Evolutionary conservation across 164 flowering plant genomes (phyloP).

Genomic region (Pachysandra terminalis): DNA sequence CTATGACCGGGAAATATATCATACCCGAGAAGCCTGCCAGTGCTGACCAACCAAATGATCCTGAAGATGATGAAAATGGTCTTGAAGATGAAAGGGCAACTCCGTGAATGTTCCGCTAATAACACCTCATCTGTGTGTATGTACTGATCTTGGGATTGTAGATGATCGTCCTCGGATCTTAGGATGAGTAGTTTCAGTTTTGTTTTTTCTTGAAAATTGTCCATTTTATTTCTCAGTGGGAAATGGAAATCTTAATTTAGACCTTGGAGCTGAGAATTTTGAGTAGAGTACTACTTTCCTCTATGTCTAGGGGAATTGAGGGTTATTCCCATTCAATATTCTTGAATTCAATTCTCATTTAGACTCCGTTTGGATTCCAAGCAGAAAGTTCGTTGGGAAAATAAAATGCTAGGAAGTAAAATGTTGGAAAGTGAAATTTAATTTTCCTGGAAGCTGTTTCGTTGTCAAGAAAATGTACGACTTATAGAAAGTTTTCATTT

Average conservation of each 20-base stretch:
- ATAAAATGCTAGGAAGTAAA: too few species aligned
- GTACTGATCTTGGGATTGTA: not conserved
- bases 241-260: not conserved
- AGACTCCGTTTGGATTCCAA: too few species aligned
- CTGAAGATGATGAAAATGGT: slow-evolving; percentile 11
- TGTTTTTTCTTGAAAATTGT: not conserved
- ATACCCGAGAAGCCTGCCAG: slow-evolving; percentile 18
- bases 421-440: too few species aligned
- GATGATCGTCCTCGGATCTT: not conserved
- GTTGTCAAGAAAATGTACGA: too few species aligned
- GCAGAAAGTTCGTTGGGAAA: too few species aligned
- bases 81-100: too few species aligned
- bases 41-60: slow-evolving; percentile 10
- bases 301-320: not conserved
- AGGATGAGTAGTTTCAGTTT: not conserved
- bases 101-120: not conserved
- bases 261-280: not conserved
- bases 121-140: not conserved
- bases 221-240: not conserved
- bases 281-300: slow-evolving; percentile 11
- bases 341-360: not conserved
- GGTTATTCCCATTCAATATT: not conserved
- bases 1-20: slow-evolving; percentile 49
- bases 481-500: too few species aligned
- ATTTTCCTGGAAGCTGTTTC: too few species aligned